These are phyloP conservation scores for Echinochloa phyllopogon DNA, from an alignment of 176 grass and related monocot species.

Conservation along the genomic window DNA sequence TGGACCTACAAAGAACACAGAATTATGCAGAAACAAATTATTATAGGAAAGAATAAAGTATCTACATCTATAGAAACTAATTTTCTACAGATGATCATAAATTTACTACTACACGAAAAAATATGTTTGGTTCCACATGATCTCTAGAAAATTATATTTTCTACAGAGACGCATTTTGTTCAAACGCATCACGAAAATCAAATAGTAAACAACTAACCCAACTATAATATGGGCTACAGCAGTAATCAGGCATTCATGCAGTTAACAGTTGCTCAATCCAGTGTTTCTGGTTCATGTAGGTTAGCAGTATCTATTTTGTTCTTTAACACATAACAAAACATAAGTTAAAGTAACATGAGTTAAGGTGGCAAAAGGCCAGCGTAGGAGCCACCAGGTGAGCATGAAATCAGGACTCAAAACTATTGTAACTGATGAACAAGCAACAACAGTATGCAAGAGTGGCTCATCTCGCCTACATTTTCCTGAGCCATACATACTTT, in stretches of 20 bases:
- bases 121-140: neutral
- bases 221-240: neutral
- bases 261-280: neutral
- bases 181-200: neutral
- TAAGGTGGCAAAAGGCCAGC: neutral
- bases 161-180: neutral
- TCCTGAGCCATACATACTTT: neutral
- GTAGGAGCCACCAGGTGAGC: neutral
- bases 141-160: neutral
- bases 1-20: constrained; percentile 69
- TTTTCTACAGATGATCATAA: no score
- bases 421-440: neutral
- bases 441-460: neutral
- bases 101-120: no score
- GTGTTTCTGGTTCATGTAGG: neutral
- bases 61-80: no score
- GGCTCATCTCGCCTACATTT: neutral
- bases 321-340: no score
- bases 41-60: neutral
- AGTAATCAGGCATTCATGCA: neutral
- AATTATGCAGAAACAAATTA: neutral
- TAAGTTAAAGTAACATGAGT: neutral
- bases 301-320: neutral
- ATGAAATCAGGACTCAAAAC: neutral
- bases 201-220: neutral